Evolutionary conservation across 1,284 basidiomycete species (phyloP).

Genomic region (Sporisorium exsertum): DNA sequence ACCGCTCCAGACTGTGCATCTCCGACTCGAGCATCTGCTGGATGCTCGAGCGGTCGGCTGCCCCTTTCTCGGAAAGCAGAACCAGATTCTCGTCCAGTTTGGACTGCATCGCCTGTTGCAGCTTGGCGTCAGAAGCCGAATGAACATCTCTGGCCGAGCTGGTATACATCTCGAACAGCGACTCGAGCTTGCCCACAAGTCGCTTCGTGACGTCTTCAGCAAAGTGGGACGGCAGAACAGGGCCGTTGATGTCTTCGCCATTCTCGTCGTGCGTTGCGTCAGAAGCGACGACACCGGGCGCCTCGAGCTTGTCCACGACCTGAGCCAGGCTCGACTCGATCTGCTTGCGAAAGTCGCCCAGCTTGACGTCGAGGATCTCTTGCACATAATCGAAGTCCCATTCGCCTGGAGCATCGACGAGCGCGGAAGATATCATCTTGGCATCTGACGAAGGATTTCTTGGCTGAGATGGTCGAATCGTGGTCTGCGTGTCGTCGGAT

Average conservation of each 20-base stretch:
- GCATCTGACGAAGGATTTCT: constrained; percentile 11
- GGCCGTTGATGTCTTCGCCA: background rate
- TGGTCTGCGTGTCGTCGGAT: constrained; percentile 51
- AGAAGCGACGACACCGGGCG: background rate
- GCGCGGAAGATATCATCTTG: constrained; percentile 19
- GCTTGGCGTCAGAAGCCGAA: constrained; percentile 7
- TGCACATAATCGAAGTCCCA: constrained; percentile 63
- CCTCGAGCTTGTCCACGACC: constrained; percentile 29
- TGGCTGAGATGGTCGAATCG: constrained; percentile 22
- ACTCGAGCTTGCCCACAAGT: constrained; percentile 7
- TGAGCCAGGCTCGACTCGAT: constrained; percentile 42
- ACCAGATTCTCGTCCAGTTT: constrained; percentile 50
- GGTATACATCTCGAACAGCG: constrained; percentile 17
- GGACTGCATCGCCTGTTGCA: constrained; percentile 24
- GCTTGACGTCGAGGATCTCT: constrained; percentile 53
- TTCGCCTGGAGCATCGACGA: constrained; percentile 48
- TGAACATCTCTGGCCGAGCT: constrained; percentile 7
- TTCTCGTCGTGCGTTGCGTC: background rate
- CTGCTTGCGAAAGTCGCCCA: constrained; percentile 40
- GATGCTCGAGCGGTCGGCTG: constrained; percentile 33
- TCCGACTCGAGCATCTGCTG: constrained; percentile 37
- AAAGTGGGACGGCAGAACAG: constrained; percentile 6
- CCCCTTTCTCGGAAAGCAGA: constrained; percentile 36
- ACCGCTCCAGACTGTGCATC: constrained; percentile 22
- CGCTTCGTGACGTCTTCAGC: constrained; percentile 20